These are phyloP conservation scores for Aristolochia californica DNA, from an alignment of 164 flowering plant genomes.

Conservation along the genomic window DNA sequence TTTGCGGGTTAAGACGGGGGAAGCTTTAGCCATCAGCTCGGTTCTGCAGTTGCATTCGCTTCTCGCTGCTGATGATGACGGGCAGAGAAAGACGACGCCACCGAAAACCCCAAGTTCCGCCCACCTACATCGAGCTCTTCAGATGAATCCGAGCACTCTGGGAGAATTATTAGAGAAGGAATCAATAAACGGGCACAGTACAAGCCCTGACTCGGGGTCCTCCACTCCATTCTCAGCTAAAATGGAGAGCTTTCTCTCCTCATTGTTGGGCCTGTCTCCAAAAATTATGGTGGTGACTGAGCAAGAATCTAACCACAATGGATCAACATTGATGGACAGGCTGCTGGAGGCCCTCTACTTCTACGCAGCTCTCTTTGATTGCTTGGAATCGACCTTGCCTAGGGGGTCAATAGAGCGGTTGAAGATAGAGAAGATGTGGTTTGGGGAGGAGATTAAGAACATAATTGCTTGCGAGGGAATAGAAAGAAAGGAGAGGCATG, in stretches of 20 bases:
- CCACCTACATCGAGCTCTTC: constrained; percentile 29
- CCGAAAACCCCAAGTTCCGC: constrained; percentile 28
- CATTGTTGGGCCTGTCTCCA: constrained; percentile 61
- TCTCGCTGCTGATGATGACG: constrained; percentile 46
- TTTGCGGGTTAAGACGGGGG: constrained; percentile 73
- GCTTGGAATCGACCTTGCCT: constrained; percentile 61
- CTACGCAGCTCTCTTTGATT: constrained; percentile 74
- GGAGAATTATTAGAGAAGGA: constrained; percentile 56
- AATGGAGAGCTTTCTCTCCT: constrained; percentile 44
- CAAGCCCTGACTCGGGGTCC: constrained; percentile 46
- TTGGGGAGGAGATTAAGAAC: constrained; percentile 77
- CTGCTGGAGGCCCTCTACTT: constrained; percentile 54
- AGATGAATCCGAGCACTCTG: constrained; percentile 36
- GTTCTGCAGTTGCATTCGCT: constrained; percentile 62
- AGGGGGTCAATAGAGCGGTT: constrained; percentile 55
- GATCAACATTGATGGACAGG: constrained; percentile 55
- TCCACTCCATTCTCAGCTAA: constrained; percentile 46
- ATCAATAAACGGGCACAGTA: constrained; percentile 36
- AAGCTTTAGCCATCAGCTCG: constrained; percentile 74
- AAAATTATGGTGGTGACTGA: constrained; percentile 73
- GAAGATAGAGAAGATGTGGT: constrained; percentile 65
- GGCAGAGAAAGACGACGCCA: constrained; percentile 23
- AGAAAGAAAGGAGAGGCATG: constrained; percentile 76
- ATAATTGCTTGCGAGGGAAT: constrained; percentile 72
- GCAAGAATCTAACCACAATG: constrained; percentile 74